Evolutionary conservation across 1,284 basidiomycete species (phyloP).

Genomic region (Exobasidium cylindrosporum): DNA sequence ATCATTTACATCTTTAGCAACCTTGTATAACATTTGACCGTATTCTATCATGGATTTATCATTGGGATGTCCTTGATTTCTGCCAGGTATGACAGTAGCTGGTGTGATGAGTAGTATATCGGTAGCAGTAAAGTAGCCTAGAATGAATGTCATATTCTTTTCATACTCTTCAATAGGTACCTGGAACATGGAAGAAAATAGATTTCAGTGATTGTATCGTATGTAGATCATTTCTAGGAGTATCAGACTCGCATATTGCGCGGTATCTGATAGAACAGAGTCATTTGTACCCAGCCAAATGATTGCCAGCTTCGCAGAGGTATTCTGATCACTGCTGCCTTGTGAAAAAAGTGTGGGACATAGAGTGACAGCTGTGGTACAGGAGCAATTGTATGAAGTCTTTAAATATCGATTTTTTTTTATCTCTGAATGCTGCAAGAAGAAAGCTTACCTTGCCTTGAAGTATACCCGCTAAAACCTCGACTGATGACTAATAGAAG

Average conservation of each 20-base stretch:
- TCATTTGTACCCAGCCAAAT: constrained; percentile 11
- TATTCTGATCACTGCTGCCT: background rate
- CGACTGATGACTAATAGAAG: constrained; percentile 6
- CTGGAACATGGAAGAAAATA: no score
- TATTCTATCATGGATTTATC: background rate
- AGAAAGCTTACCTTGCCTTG: constrained; percentile 5
- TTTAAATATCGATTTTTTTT: background rate
- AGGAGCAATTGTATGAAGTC: background rate
- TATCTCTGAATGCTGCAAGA: no score
- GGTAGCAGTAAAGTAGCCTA: background rate
- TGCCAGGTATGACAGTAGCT: constrained; percentile 4
- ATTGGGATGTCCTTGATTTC: background rate
- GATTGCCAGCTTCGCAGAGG: background rate
- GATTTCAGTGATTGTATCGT: no score
- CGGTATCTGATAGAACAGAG: background rate
- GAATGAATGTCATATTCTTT: background rate
- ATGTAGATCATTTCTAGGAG: no score
- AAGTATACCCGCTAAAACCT: constrained; percentile 6
- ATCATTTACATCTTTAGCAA: background rate
- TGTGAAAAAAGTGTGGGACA: background rate
- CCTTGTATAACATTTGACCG: background rate
- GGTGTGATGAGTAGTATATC: constrained; percentile 5
- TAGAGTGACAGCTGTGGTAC: background rate
- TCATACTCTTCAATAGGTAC: constrained; percentile 8
- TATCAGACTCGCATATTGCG: constrained; percentile 4